Conservation (phyloP, 192 early-diverging fungal genomes). For the Podila verticillata region DNA sequence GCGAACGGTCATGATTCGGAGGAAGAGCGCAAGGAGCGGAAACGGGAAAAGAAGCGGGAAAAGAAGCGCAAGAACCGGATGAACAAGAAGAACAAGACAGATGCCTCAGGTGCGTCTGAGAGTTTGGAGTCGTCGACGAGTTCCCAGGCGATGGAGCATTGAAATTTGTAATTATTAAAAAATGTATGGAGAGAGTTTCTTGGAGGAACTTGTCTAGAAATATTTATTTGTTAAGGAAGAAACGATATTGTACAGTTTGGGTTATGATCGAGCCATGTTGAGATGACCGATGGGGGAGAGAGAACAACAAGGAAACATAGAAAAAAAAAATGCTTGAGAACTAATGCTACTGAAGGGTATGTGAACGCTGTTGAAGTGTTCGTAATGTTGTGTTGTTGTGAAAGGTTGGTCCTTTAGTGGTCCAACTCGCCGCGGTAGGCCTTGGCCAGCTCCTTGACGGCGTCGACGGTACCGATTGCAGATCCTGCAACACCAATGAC, state of each 20-base stretch:
- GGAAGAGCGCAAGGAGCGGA: slow-evolving; percentile 14
- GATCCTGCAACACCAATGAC: slow-evolving; percentile 68
- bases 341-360: slow-evolving; percentile 2
- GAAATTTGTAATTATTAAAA: not conserved
- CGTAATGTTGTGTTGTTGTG: too few relatives aligned
- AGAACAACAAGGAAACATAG: not conserved
- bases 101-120: not conserved
- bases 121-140: too few relatives aligned
- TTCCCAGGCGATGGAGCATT: not conserved
- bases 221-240: not conserved
- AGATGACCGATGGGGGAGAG: slow-evolving; percentile 30
- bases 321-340: not conserved
- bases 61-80: slow-evolving; percentile 39
- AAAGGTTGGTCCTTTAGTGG: not conserved
- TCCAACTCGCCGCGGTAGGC: slow-evolving; percentile 55
- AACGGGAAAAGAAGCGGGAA: slow-evolving; percentile 28
- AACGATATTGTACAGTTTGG: not conserved
- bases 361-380: slow-evolving; percentile 10
- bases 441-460: slow-evolving; percentile 65
- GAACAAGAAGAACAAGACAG: slow-evolving; percentile 41
- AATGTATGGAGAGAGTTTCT: too few relatives aligned
- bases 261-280: too few relatives aligned
- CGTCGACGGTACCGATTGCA: slow-evolving; percentile 70
- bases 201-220: too few relatives aligned
- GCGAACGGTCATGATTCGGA: not conserved